A percentile compares a stretch with the other conserved stretches of the same genome.
phyloP scores from a whole-genome alignment of 148 eudicot species.

The Rhododendron kiyosumense region DNA sequence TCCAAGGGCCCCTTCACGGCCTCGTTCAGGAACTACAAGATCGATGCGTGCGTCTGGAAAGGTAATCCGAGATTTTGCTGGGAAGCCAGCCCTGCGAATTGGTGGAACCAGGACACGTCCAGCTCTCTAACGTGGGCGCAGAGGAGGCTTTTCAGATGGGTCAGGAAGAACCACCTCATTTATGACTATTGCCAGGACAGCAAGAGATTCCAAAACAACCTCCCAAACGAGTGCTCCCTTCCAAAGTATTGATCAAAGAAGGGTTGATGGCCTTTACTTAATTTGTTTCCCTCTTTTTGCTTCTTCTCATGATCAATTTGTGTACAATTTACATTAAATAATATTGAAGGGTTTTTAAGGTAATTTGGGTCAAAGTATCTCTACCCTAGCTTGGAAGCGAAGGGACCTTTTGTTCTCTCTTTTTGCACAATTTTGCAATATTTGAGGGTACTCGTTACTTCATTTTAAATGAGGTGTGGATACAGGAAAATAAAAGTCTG shows the following conservation, averaged over 20 bases:
- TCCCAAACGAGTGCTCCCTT: constrained; percentile 74
- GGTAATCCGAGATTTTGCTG: constrained; percentile 47
- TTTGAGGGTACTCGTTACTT: too few species aligned
- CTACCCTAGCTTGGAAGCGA: not conserved
- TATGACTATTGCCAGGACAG: constrained; percentile 86
- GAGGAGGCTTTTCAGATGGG: constrained; percentile 72
- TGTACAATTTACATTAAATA: not conserved
- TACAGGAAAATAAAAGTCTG: too few species aligned
- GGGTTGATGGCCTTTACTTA: not conserved
- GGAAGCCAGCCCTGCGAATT: constrained; percentile 36
- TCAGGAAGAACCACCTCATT: constrained; percentile 50
- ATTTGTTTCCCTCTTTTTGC: not conserved
- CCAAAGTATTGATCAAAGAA: constrained; percentile 38
- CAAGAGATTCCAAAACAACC: constrained; percentile 49
- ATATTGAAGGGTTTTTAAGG: not conserved
- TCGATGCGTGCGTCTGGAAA: constrained; percentile 82
- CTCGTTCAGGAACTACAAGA: constrained; percentile 48
- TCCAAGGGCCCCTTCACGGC: constrained; percentile 58
- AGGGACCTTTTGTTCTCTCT: not conserved
- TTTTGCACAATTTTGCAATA: too few species aligned
- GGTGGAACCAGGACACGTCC: constrained; percentile 63
- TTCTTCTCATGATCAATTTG: not conserved
- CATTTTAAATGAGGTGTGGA: too few species aligned
- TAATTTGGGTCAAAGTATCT: not conserved
- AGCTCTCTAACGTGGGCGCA: constrained; percentile 45